Base-by-base conservation (phyloP, 768 basidiomycete species). In the Panellus pusillus region DNA sequence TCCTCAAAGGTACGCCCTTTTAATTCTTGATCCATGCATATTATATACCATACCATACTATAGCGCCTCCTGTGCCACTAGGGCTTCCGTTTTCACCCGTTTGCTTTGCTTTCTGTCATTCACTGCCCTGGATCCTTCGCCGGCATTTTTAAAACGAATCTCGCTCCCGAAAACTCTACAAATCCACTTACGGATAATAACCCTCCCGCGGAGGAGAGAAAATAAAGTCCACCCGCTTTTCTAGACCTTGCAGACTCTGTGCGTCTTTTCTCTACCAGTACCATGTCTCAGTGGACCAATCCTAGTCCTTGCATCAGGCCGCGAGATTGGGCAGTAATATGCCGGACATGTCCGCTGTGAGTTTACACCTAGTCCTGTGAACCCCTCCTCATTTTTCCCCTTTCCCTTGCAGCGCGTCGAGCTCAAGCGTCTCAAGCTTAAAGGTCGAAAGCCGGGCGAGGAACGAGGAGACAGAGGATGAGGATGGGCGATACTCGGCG, bases 181-280 rank as follows among this genome's bases (percentile, higher is more conserved):
- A 55, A 72, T 74, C 74, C 79, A 69, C 78, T 83, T 78, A 71
- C 75, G 80, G 83, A 88, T 86, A 81, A 82, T 84, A 80, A 74
- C 68, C 71, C 80, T 66, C 65, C 82, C 69, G 75, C 80, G 47
- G 86, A 86, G 66, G 86, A 83, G 61, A 78, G 85, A 69, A 91
- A 89, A 77, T 87, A 89, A 65, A 93, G 87, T 71, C 91, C 92
- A 17, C 90, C 92, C 60, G 92, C 92, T 54, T 94, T 94, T 74
- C 79, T 94, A 73, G 92, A 94, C 79, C 84, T 94, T 65, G 92
- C 92, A 55, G 92, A 94, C 74, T 93, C 92, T 63, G 92, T 93
- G 69, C 65, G 90, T 81, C 51, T 38, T 50, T 52, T 50, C 39
- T 40, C 41, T 57, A 31, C 60, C 58, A 17, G 47, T 44, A 42